A percentile compares a stretch with the other conserved stretches of the same genome.
Conservation (phyloP, 257 asterid species). For the Rauvolfia tetraphylla region DNA sequence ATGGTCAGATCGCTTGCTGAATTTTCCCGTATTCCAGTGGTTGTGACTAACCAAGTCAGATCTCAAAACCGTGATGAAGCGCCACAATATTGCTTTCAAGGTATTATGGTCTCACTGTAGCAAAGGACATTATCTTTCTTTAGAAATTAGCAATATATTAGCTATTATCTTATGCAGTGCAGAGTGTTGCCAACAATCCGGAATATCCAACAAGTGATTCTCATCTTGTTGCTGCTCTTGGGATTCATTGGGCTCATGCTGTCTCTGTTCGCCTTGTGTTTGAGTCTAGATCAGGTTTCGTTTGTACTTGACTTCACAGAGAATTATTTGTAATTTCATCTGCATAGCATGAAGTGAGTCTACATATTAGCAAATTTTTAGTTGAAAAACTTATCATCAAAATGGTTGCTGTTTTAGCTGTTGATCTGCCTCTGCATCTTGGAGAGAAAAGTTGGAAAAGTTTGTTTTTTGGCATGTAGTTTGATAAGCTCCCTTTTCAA, state of each 20-base stretch:
- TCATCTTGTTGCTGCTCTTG: constrained; percentile 88
- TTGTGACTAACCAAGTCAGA: constrained; percentile 87
- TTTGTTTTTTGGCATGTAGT: not conserved
- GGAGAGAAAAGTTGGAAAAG: not conserved
- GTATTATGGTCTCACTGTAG: constrained; percentile 26
- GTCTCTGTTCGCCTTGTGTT: constrained; percentile 73
- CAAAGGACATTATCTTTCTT: not conserved
- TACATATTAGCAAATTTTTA: not conserved
- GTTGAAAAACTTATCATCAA: not conserved
- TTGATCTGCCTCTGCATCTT: not conserved
- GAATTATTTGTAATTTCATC: constrained; percentile 15
- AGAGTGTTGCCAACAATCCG: constrained; percentile 24
- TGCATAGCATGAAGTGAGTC: not conserved
- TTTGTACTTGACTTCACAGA: constrained; percentile 15
- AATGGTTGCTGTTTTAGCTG: not conserved
- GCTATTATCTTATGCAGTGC: constrained; percentile 39
- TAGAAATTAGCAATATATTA: not conserved
- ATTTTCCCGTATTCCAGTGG: constrained; percentile 73
- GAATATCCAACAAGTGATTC: constrained; percentile 47
- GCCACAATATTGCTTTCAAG: constrained; percentile 66
- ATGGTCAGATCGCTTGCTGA: constrained; percentile 72
- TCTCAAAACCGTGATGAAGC: constrained; percentile 58
- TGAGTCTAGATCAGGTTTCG: constrained; percentile 72
- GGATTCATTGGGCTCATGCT: constrained; percentile 93
- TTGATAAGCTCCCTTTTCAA: not conserved